phyloP scores from a whole-genome alignment of 805 yeast species.

The Suhomyces pyralidae region DNA sequence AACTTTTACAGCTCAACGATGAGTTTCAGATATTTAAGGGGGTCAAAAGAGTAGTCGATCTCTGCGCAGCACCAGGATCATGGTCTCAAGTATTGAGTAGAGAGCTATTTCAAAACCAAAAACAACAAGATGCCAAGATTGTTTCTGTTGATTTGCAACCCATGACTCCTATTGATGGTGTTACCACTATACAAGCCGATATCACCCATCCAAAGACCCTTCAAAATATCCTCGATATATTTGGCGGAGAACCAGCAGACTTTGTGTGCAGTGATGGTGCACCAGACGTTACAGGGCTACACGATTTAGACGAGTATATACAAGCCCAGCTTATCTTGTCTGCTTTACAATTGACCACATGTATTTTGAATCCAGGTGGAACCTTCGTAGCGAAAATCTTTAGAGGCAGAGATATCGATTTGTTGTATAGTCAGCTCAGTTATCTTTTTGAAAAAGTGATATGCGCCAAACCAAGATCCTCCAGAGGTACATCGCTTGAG shows the following conservation, averaged over 20 bases:
- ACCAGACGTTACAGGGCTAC: conserved; percentile 97
- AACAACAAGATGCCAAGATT: conserved; percentile 54
- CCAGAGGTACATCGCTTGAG: conserved; percentile 91
- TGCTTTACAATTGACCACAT: conserved; percentile 88
- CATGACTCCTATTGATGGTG: conserved; percentile 93
- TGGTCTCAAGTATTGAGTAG: conserved; percentile 95
- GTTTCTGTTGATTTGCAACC: conserved; percentile 97
- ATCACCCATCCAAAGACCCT: conserved; percentile 94
- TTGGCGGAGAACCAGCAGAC: conserved; percentile 92
- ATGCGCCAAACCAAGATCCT: conserved; percentile 95
- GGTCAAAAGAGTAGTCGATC: conserved; percentile 82
- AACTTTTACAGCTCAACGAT: conserved; percentile 84
- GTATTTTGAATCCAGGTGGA: conserved; percentile 86
- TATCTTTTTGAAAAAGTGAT: conserved; percentile 79
- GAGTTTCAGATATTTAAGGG: conserved; percentile 79
- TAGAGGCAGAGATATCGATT: conserved; percentile 92
- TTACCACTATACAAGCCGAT: conserved; percentile 89
- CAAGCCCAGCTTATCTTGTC: conserved; percentile 92
- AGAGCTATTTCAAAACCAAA: conserved; percentile 49
- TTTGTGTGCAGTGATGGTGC: conserved; percentile 98
- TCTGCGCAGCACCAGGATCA: conserved; percentile 98
- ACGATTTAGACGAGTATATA: conserved; percentile 93
- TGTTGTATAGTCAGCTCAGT: conserved; percentile 89
- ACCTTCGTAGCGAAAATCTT: conserved; percentile 94
- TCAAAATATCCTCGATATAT: conserved; percentile 66